Conservation (phyloP, 768 basidiomycete genomes). For the Naganishia vishniacii region DNA sequence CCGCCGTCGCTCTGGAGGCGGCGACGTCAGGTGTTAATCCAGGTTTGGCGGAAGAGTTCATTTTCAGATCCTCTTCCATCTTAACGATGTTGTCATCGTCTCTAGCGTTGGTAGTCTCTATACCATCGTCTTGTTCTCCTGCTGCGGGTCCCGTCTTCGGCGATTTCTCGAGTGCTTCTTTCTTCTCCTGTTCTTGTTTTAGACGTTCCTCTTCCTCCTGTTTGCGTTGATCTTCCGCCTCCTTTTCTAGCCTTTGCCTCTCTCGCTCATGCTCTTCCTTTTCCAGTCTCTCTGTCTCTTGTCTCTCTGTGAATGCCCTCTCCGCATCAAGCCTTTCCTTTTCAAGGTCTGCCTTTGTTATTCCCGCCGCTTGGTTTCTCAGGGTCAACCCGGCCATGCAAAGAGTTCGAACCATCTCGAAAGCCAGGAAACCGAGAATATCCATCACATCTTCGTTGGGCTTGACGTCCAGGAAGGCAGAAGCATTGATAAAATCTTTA, state of each 20-base stretch:
- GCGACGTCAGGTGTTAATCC: not conserved
- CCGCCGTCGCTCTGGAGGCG: not conserved
- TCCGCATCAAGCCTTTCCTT: slow-evolving; percentile 69
- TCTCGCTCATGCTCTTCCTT: slow-evolving; percentile 14
- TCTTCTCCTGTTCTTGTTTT: slow-evolving; percentile 7
- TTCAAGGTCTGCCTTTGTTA: slow-evolving; percentile 5
- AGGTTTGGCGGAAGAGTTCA: not conserved
- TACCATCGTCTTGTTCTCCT: not conserved
- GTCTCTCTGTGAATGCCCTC: slow-evolving; percentile 52
- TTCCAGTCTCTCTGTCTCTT: slow-evolving; percentile 36
- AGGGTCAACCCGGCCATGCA: slow-evolving; percentile 81
- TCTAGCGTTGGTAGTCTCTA: not conserved
- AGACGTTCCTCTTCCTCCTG: slow-evolving; percentile 19
- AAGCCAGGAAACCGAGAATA: slow-evolving; percentile 92
- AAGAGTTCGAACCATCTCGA: slow-evolving; percentile 92
- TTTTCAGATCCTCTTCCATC: slow-evolving; percentile 1
- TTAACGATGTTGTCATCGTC: not conserved
- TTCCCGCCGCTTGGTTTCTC: slow-evolving; percentile 30
- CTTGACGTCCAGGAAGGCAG: slow-evolving; percentile 76
- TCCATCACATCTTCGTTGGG: slow-evolving; percentile 91
- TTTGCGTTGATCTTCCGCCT: not conserved
- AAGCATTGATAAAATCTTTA: slow-evolving; percentile 85
- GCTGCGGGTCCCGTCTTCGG: not conserved
- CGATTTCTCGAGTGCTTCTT: not conserved
- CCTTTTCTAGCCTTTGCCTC: not conserved